phyloP scores from a whole-genome alignment of 352 stramenopile genomes.

The Pythium insidiosum region DNA sequence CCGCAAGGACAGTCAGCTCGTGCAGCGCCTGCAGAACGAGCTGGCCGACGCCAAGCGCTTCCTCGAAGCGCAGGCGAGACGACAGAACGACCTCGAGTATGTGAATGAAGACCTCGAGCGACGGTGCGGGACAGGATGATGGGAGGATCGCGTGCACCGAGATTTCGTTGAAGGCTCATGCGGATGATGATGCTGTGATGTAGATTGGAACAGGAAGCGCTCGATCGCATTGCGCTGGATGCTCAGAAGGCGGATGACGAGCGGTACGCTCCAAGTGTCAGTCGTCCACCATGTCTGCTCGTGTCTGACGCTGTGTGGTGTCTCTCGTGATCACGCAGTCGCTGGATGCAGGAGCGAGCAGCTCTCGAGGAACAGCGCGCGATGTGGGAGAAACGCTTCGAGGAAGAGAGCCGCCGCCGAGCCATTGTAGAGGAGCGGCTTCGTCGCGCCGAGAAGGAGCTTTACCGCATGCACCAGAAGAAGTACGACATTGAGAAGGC shows the following conservation, averaged over 20 bases:
- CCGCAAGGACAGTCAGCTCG: constrained; percentile 75
- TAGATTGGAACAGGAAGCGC: constrained; percentile 58
- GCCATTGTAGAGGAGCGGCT: constrained; percentile 72
- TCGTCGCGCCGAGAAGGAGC: constrained; percentile 75
- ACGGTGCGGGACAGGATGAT: too few species aligned
- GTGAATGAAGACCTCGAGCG: constrained; percentile 84
- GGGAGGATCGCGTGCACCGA: too few species aligned
- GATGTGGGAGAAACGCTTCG: constrained; percentile 65
- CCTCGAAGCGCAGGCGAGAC: constrained; percentile 67
- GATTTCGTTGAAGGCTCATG: too few species aligned
- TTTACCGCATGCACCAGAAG: constrained; percentile 88
- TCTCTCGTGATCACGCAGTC: constrained; percentile 26
- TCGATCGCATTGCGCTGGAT: constrained; percentile 78
- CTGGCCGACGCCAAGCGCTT: constrained; percentile 80
- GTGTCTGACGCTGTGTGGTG: neutral
- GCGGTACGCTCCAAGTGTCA: constrained; percentile 30
- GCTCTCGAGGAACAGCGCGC: constrained; percentile 50
- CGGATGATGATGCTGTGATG: too few species aligned
- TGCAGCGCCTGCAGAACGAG: constrained; percentile 80
- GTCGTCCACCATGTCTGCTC: neutral
- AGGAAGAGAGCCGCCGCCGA: constrained; percentile 65
- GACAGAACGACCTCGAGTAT: constrained; percentile 83
- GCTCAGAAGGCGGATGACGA: constrained; percentile 77
- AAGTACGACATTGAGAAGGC: constrained; percentile 86
- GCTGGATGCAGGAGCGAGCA: constrained; percentile 58